Evolutionary conservation across 2,329 filamentous ascomycete species (phyloP).

Genomic region (Trichoderma sp.): DNA sequence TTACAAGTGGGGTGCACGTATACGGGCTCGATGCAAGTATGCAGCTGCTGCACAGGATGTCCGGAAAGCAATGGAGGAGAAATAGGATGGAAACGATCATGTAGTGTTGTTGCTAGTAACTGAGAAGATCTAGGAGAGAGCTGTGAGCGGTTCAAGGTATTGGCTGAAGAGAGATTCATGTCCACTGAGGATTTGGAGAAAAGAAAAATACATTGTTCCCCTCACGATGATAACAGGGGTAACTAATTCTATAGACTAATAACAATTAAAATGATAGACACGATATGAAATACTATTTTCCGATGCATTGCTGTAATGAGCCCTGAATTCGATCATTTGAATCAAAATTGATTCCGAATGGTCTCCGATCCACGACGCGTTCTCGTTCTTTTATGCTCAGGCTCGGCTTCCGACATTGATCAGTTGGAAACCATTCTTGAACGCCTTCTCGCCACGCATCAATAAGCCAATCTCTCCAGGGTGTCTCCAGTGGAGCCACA

Average conservation of each 20-base stretch:
- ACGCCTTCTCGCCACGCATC: not conserved
- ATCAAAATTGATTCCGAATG: not conserved
- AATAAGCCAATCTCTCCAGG: slow-evolving; percentile 43
- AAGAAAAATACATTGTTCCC: not conserved
- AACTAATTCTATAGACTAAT: not conserved
- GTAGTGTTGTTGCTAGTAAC: not conserved
- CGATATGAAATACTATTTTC: not conserved
- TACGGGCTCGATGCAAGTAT: not conserved
- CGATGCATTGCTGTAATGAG: not conserved
- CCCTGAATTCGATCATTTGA: not conserved
- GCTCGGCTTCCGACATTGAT: not conserved
- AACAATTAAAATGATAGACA: not conserved
- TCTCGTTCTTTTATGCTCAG: not conserved
- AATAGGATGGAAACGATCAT: not conserved
- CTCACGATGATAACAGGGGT: not conserved
- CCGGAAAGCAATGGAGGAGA: not conserved
- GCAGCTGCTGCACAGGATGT: not conserved
- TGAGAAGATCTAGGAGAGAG: not conserved
- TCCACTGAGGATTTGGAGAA: not conserved
- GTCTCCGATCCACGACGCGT: too few relatives aligned
- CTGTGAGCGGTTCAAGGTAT: not conserved
- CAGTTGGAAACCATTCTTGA: not conserved
- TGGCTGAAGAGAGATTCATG: not conserved
- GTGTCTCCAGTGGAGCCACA: slow-evolving; percentile 24
- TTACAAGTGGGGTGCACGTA: not conserved